Base-by-base conservation (phyloP, 2,329 filamentous ascomycete species). In the Phaeoacremonium minimum region DNA sequence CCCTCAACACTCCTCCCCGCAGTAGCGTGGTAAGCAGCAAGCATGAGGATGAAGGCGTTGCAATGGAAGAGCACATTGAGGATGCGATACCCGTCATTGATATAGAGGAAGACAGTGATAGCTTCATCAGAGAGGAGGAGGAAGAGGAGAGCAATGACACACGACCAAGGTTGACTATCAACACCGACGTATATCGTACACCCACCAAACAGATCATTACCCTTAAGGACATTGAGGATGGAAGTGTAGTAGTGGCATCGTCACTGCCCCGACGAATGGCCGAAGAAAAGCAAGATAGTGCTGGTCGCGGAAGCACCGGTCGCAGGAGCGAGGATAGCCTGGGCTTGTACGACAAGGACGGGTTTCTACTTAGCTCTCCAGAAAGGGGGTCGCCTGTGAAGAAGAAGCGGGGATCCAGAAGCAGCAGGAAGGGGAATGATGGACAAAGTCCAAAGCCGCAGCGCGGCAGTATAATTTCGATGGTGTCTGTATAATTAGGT, bases 291-390 rank as follows among this genome's bases (percentile, higher is more conserved):
- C 9, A 26, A 9, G 22, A 9, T 2, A n/a, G n/a, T 3, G 22
- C 22, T 9, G n/a, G n/a, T n/a, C n/a, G n/a, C n/a, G n/a, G n/a
- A n/a, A 26, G 9, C 22, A 9, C 22, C 11, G 28, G 16, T 4
- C 35, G n/a, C 43, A 44, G 19, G 15, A 66, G 64, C 13, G 48
- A 54, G 1, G 64, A 67, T 15, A 70, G 63, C 20, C 39, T 65
- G 18, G 63, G 62, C 2, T 35, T 69, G 33, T 72, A 72, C 41
- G 67, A 71, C 40, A 50, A 57, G 33, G 64, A 71, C 18, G 69
- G 67, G 2, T 71, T 71, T 34, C 46, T 71, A 39, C 56, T 64
- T 41, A 51, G 53, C 18, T 66, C 66, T 17, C 67, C 66, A 4
- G 60, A 60, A n/a, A 49, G 57, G 41, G 44, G 32, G 32, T 7